These are phyloP conservation scores for Sarocladium kiliense DNA, from an alignment of 2,329 filamentous ascomycete species.

Conservation along the genomic window DNA sequence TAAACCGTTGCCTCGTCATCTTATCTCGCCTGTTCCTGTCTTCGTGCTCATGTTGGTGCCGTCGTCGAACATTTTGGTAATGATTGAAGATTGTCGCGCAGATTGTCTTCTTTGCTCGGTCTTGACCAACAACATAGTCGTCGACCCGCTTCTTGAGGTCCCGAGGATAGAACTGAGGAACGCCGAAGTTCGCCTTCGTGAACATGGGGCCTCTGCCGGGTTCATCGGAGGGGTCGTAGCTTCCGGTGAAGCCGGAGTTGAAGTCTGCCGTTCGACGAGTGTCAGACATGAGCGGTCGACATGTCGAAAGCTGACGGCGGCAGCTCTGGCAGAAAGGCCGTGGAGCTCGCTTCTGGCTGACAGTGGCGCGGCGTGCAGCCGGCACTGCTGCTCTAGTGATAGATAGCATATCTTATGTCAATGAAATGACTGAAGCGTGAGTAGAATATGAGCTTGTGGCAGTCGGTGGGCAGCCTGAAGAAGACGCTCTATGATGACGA, in stretches of 20 bases:
- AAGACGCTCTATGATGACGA: not conserved
- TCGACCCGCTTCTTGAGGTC: slow-evolving; percentile 86
- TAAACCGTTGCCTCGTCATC: slow-evolving; percentile 63
- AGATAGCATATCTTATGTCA: not conserved
- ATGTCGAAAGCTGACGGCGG: slow-evolving; percentile 20
- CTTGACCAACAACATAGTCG: slow-evolving; percentile 93
- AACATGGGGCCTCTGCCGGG: slow-evolving; percentile 56
- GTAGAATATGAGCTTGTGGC: not conserved
- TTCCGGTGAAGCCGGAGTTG: slow-evolving; percentile 53
- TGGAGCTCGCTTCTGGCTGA: slow-evolving; percentile 6
- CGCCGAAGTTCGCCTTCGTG: slow-evolving; percentile 49
- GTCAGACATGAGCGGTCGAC: slow-evolving; percentile 19
- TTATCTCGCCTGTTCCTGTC: slow-evolving; percentile 56
- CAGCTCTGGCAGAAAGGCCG: slow-evolving; percentile 13
- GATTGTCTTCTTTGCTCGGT: slow-evolving; percentile 88
- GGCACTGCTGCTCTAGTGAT: slow-evolving; percentile 10
- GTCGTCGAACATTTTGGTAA: slow-evolving; percentile 79
- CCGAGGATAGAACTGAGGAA: slow-evolving; percentile 59
- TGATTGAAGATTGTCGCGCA: slow-evolving; percentile 95
- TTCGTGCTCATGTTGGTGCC: slow-evolving; percentile 70
- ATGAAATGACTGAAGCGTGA: not conserved
- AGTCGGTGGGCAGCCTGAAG: not conserved
- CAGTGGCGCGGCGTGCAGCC: slow-evolving; percentile 14
- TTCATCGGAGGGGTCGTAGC: slow-evolving; percentile 51
- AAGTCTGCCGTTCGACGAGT: slow-evolving; percentile 39